Conservation (phyloP, 495 filamentous ascomycete genomes). For the Pyrenopolyporus hunteri region DNA sequence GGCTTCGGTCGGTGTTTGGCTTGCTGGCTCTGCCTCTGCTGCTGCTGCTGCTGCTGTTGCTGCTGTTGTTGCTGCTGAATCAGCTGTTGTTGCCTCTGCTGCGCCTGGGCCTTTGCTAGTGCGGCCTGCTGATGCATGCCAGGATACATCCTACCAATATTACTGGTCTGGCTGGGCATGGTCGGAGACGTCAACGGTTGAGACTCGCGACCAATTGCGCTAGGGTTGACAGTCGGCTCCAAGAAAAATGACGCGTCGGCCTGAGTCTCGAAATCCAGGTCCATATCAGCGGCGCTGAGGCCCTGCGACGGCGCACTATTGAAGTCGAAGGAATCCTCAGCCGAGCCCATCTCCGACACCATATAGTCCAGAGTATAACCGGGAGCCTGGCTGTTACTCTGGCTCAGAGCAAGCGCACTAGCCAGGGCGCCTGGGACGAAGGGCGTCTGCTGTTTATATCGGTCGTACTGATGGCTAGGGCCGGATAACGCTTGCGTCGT, state of each 20-base stretch:
- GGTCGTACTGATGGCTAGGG: constrained; percentile 91
- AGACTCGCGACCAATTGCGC: constrained; percentile 64
- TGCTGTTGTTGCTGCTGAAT: too few relatives aligned
- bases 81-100: constrained; percentile 70
- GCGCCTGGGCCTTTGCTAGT: constrained; percentile 74
- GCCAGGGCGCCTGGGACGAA: constrained; percentile 79
- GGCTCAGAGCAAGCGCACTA: constrained; percentile 70
- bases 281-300: constrained; percentile 59
- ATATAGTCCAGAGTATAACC: constrained; percentile 60
- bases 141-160: constrained; percentile 76
- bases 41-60: constrained; percentile 64
- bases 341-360: constrained; percentile 50
- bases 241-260: constrained; percentile 57
- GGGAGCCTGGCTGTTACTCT: constrained; percentile 60
- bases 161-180: constrained; percentile 56
- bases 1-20: constrained; percentile 51
- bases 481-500: constrained; percentile 67
- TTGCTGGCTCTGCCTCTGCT: constrained; percentile 43
- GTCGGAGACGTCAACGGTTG: constrained; percentile 43
- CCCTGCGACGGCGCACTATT: constrained; percentile 57
- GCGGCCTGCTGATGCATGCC: constrained; percentile 93
- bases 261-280: constrained; percentile 68
- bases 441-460: constrained; percentile 89
- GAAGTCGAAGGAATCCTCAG: constrained; percentile 64
- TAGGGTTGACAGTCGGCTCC: constrained; percentile 72